These are phyloP conservation scores for Aspergillus costaricaensis DNA, from an alignment of 2,329 filamentous ascomycete genomes.

Conservation along the genomic window DNA sequence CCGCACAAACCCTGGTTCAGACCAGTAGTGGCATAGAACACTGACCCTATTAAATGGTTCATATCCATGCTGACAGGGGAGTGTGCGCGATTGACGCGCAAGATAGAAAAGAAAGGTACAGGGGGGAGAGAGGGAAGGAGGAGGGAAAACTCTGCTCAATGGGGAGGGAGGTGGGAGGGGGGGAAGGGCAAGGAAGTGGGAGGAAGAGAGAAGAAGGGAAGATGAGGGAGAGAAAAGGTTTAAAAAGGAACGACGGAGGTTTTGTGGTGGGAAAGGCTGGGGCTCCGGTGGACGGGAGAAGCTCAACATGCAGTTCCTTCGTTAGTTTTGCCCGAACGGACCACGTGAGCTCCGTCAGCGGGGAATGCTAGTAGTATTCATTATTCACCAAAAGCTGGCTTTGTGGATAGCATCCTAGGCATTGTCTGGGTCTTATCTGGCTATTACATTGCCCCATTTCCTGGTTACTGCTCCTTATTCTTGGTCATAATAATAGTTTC, in stretches of 20 bases:
- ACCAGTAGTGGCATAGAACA: constrained; percentile 29
- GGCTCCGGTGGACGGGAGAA: constrained; percentile 36
- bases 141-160: constrained; percentile 29
- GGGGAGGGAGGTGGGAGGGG: constrained; percentile 22
- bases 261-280: constrained; percentile 34
- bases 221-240: constrained; percentile 31
- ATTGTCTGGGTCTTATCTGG: constrained; percentile 1
- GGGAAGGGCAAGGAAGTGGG: constrained; percentile 27
- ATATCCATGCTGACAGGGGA: constrained; percentile 46
- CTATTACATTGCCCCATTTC: background rate
- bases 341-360: background rate
- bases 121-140: constrained; percentile 21
- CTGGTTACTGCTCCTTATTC: background rate
- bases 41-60: constrained; percentile 54
- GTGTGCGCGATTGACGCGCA: constrained; percentile 37
- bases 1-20: constrained; percentile 36
- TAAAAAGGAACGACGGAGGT: constrained; percentile 9
- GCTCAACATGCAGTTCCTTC: constrained; percentile 34
- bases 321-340: constrained; percentile 15
- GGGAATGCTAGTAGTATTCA: background rate
- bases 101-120: constrained; percentile 22
- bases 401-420: background rate
- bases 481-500: background rate
- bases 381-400: background rate
- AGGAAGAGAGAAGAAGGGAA: constrained; percentile 27